Evolutionary conservation across 805 yeast species (phyloP), one percentile per base, ranked within the genome.

Genomic region (Helenozyma baotianmanensis): DNA sequence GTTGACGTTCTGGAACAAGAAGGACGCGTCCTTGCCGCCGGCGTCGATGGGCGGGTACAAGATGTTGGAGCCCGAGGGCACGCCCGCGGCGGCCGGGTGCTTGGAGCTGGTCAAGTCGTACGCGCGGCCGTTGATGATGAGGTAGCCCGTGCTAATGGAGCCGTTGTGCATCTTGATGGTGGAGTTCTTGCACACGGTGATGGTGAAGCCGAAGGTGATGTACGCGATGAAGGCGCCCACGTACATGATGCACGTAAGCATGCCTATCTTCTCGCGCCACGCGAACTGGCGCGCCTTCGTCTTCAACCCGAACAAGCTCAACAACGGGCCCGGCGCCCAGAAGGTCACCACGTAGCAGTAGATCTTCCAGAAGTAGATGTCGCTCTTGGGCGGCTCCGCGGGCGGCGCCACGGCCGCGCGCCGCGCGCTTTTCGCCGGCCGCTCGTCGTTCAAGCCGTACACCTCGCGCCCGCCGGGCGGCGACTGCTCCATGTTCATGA

Each of bases 251-350:
- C 88, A 70, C 1, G 92, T 72, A 27, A 90, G 68, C 27, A 92
- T 68, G 2, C 87, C 97, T 34, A 89, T 82, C 53, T 90, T 90
- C 53, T 92, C 98, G 52, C 98, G 74, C 98, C 98, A 92, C 0
- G 97, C 97, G 68, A 78, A 77, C 54, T 89, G 97, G 39, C 95
- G 76, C 27, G 80, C 89, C 45, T 78, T 76, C 14, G 82, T 78
- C 21, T 74, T 72, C 72, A 90, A 72, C 3, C 97, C 97, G 58
- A 77, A 82, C 27, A 84, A 56, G 27, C 63, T 64, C 48, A 88
- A 60, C 21, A 87, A 42, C 0, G 88, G 80, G 3, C 82, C 74
- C 1, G 97, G 95, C 3, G 95, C 94, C 92, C 96, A 90, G 56
- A 87, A 87, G 0, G 98, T 89, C 22, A 92, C 62, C 7, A 74